phyloP scores from a whole-genome alignment of 169 alveolate genomes.

The Plasmodium vinckei region DNA sequence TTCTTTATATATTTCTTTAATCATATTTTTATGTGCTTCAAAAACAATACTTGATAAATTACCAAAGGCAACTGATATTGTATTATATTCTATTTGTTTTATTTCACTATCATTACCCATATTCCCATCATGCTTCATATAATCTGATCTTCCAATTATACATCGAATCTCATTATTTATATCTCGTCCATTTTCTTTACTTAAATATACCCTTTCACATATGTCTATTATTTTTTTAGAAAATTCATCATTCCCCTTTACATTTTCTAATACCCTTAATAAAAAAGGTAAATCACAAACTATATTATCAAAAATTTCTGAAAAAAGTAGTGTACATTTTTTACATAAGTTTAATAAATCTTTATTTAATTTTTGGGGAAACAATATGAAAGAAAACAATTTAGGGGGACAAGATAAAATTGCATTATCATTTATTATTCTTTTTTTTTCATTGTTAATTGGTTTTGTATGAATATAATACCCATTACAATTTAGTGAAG shows the following conservation, averaged over 20 bases:
- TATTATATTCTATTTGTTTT: conserved; percentile 70
- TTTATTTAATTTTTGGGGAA: conserved; percentile 38
- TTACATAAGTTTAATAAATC: conserved; percentile 21
- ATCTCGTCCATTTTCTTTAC: conserved; percentile 15
- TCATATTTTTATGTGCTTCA: conserved; percentile 59
- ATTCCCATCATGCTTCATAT: conserved; percentile 15
- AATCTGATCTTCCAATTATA: conserved; percentile 68
- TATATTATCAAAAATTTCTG: conserved; percentile 55
- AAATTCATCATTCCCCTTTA: conserved; percentile 33
- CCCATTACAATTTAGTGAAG: conserved; percentile 9
- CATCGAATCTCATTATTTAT: conserved; percentile 61
- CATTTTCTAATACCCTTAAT: conserved; percentile 12
- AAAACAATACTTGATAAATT: conserved; percentile 30
- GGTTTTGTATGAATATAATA: conserved; percentile 30
- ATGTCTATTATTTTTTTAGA: conserved; percentile 20
- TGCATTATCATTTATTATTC: background rate
- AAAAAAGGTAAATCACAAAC: conserved; percentile 62
- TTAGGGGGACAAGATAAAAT: background rate
- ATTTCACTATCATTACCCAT: background rate
- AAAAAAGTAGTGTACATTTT: conserved; percentile 38
- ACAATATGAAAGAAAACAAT: conserved; percentile 31
- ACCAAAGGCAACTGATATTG: conserved; percentile 73
- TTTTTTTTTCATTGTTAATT: background rate
- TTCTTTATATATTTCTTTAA: conserved; percentile 47
- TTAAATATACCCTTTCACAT: conserved; percentile 39